Conservation (phyloP, 2,329 filamentous ascomycete genomes). For the Colletotrichum acutatum region DNA sequence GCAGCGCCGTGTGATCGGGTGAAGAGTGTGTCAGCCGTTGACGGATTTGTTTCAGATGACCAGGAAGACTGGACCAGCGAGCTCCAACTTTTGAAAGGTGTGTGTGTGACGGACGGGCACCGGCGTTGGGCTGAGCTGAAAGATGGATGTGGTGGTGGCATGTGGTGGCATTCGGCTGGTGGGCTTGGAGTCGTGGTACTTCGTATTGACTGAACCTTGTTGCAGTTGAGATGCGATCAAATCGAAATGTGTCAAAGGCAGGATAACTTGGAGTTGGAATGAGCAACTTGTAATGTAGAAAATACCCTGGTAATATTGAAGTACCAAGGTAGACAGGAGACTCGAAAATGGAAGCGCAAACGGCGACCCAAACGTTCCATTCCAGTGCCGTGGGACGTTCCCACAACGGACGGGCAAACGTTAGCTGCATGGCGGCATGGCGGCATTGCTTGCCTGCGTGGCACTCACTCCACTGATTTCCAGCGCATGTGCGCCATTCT, state of each 20-base stretch:
- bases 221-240: background rate
- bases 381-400: background rate
- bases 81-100: background rate
- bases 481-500: background rate
- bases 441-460: background rate
- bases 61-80: constrained; percentile 18
- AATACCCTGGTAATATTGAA: no score
- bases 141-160: constrained; percentile 2
- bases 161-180: background rate
- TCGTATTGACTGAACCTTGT: background rate
- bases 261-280: no score
- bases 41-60: constrained; percentile 36
- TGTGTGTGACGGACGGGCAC: constrained; percentile 8
- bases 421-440: background rate
- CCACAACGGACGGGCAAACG: background rate
- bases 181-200: background rate
- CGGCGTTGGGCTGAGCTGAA: background rate
- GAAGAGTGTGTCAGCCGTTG: constrained; percentile 30
- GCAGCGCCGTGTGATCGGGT: constrained; percentile 17
- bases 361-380: background rate
- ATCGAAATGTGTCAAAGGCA: no score
- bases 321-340: background rate
- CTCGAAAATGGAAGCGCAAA: background rate
- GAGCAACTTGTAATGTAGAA: no score
- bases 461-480: constrained; percentile 8